Conservation (phyloP, 495 filamentous ascomycete species). For the Neohortaea acidophila region DNA sequence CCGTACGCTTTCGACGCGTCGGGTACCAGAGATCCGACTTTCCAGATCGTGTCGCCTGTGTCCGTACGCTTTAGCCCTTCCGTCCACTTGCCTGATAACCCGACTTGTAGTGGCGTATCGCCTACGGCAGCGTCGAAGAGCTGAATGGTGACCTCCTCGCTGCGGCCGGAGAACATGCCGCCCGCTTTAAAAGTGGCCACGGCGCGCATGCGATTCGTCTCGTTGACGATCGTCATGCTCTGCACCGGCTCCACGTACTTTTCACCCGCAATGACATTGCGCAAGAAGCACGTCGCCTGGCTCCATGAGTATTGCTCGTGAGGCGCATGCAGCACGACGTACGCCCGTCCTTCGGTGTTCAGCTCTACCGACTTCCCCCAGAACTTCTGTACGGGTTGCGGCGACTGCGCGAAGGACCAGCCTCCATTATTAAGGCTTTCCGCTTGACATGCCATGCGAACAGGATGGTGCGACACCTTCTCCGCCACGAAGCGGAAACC, state of each 20-base stretch:
- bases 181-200: constrained; percentile 76
- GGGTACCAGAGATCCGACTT: constrained; percentile 55
- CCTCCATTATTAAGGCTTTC: constrained; percentile 42
- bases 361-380: constrained; percentile 95
- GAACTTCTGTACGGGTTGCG: constrained; percentile 86
- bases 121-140: constrained; percentile 37
- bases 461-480: constrained; percentile 83
- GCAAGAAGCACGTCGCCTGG: constrained; percentile 70
- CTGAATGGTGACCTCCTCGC: constrained; percentile 73
- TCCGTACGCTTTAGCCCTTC: constrained; percentile 45
- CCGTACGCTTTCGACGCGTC: constrained; percentile 68
- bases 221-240: constrained; percentile 65
- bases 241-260: constrained; percentile 96
- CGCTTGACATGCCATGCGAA: constrained; percentile 83
- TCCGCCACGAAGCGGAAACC: constrained; percentile 84
- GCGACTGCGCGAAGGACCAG: constrained; percentile 78
- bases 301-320: constrained; percentile 75
- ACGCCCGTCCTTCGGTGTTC: constrained; percentile 72
- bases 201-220: constrained; percentile 64
- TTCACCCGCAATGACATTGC: constrained; percentile 94
- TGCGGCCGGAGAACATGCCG: constrained; percentile 90
- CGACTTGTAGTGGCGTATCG: constrained; percentile 46
- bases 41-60: constrained; percentile 51
- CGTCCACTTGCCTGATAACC: constrained; percentile 75
- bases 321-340: constrained; percentile 51